Conservation (phyloP, 2,329 filamentous ascomycete genomes). For the Sarocladiaceae sp. region DNA sequence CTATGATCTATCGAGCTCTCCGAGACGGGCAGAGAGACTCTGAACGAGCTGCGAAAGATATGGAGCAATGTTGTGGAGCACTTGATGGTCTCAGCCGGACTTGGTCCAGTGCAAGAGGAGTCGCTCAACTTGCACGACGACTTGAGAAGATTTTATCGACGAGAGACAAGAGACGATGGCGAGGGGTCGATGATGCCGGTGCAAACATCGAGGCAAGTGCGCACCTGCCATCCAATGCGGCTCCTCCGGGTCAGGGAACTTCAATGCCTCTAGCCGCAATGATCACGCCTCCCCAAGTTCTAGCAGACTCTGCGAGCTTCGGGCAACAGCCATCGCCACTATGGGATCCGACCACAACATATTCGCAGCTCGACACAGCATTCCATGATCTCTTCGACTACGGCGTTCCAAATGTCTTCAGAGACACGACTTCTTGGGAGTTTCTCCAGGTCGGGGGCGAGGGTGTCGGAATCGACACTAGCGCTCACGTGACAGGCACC, state of each 20-base stretch:
- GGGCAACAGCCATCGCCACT: background rate
- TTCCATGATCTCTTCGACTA: constrained; percentile 17
- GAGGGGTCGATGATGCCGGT: too few relatives aligned
- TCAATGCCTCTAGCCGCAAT: background rate
- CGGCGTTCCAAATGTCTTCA: constrained; percentile 14
- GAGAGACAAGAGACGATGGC: background rate
- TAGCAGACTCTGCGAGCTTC: background rate
- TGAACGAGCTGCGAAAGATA: constrained; percentile 10
- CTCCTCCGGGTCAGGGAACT: background rate
- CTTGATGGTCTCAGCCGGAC: constrained; percentile 10
- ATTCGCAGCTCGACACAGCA: constrained; percentile 13
- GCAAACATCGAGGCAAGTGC: too few relatives aligned
- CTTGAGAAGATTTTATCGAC: constrained; percentile 6
- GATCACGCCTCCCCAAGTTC: background rate
- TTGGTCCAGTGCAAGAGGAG: constrained; percentile 15
- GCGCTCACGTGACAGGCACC: too few relatives aligned
- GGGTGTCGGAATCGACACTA: too few relatives aligned
- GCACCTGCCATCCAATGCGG: too few relatives aligned
- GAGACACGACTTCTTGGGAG: background rate
- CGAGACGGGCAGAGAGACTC: constrained; percentile 13
- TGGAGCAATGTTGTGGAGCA: constrained; percentile 13
- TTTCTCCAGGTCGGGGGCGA: background rate
- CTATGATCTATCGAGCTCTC: constrained; percentile 17
- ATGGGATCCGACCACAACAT: background rate
- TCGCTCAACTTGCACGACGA: constrained; percentile 13